Percentiles rank a stretch among this genome's conserved stretches.
Conservation (phyloP, 305 asterid genomes). For the Fraxinus sp. region DNA sequence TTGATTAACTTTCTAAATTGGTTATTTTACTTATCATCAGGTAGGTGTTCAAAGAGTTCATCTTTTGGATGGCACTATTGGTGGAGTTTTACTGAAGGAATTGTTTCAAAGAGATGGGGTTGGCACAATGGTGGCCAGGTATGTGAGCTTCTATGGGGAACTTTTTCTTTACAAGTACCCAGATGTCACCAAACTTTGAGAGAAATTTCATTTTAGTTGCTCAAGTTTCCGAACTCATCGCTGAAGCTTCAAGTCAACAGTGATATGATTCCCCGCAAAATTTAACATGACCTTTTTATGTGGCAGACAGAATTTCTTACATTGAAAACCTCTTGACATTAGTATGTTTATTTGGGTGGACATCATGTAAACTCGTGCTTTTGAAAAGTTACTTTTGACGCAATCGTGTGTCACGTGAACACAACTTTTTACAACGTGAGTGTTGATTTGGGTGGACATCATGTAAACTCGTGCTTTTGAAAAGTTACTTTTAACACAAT, state of each 20-base stretch:
- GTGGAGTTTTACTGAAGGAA: constrained; percentile 85
- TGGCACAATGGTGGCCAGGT: constrained; percentile 95
- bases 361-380: not conserved
- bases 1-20: not conserved
- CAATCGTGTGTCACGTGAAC: not conserved
- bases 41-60: constrained; percentile 97
- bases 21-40: constrained; percentile 38
- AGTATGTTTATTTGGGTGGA: not conserved
- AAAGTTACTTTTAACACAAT: not conserved
- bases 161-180: not conserved
- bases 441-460: not conserved
- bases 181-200: not conserved
- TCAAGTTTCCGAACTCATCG: not conserved
- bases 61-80: constrained; percentile 84
- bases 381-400: not conserved
- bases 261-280: not conserved
- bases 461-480: not conserved
- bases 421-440: not conserved
- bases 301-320: not conserved
- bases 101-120: constrained; percentile 93
- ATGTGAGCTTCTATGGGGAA: constrained; percentile 19
- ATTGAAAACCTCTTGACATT: not conserved
- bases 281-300: not conserved
- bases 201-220: not conserved
- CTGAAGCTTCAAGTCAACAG: not conserved